phyloP scores from a whole-genome alignment of 1,284 basidiomycete species.

The Apiotrichum siamense region DNA sequence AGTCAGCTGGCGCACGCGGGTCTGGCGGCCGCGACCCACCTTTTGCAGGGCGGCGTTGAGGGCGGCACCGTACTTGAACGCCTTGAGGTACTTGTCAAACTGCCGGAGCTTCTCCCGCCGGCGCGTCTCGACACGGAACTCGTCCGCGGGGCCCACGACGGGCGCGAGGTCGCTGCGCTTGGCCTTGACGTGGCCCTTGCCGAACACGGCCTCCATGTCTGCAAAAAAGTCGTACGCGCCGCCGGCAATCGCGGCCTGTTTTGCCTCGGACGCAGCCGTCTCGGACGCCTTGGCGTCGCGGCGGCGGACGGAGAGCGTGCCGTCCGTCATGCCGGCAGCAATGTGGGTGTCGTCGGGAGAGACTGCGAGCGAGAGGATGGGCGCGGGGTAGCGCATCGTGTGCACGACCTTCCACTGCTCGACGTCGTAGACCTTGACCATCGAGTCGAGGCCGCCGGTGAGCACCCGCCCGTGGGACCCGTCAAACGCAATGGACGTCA shows the following conservation, averaged over 20 bases:
- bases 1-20: not conserved
- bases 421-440: slow-evolving; percentile 98
- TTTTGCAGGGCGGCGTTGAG: slow-evolving; percentile 81
- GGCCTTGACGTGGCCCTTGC: slow-evolving; percentile 56
- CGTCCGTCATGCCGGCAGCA: slow-evolving; percentile 92
- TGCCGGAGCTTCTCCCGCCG: slow-evolving; percentile 69
- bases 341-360: slow-evolving; percentile 98
- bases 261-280: slow-evolving; percentile 49
- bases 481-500: slow-evolving; percentile 82
- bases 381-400: slow-evolving; percentile 96
- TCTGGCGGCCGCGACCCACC: slow-evolving; percentile 49
- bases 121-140: slow-evolving; percentile 68
- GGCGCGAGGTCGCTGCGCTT: slow-evolving; percentile 52
- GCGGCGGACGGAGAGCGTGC: slow-evolving; percentile 81
- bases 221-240: slow-evolving; percentile 67
- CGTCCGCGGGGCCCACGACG: slow-evolving; percentile 55
- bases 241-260: slow-evolving; percentile 52
- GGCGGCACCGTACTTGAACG: slow-evolving; percentile 91
- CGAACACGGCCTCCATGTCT: slow-evolving; percentile 57
- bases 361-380: slow-evolving; percentile 81
- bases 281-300: slow-evolving; percentile 70
- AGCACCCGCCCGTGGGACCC: slow-evolving; percentile 62
- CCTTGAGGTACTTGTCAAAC: slow-evolving; percentile 85
- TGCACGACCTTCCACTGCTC: slow-evolving; percentile 91
- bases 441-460: slow-evolving; percentile 86